Base-by-base conservation (phyloP, 208 protist species). In the Trypanosoma platydactyli region DNA sequence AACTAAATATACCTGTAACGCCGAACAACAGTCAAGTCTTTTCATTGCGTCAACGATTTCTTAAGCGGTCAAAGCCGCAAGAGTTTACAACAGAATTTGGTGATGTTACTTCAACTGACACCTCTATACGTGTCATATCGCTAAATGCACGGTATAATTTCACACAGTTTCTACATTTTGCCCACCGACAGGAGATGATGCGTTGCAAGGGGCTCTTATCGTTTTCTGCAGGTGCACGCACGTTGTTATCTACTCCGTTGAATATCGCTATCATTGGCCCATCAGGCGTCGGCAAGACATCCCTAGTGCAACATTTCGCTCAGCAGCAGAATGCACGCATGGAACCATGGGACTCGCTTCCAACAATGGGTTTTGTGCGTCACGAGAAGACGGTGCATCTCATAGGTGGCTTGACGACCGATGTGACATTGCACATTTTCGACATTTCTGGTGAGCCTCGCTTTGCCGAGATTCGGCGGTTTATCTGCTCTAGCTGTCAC, bases 141-240 rank as follows among this genome's bases (percentile, higher is more conserved):
- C 74, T 91, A 13, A 81, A 95, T 69, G 81, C 89, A 40, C 73
- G 89, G 29, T 95, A 95, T 73, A 95, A 87, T 73, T 95, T 83
- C 72, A 92, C 89, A 0, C 89, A 95, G 73, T 95, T 95, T 53
- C 73, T 95, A 20, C 86, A 95, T 60, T 95, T 91, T 73, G 76
- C 83, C 5, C 74, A 83, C 1, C 76, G 86, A 29, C 75, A 84
- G 53, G 86, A 95, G 73, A 83, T 90, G 82, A 82, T 84, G 16
- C 76, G 81, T 22, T 90, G 89, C 42, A 77, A 91, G 41, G 89
- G 86, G 9, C 65, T 95, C 12, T 87, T 82, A 15, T 89, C 79
- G 44, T 92, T 95, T 56, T 85, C 80, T 1, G 77, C 87, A 12
- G 82, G 78, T 20, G 73, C 82, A 1, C 81, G 84, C 54, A 80